A percentile compares a stretch with the other conserved stretches of the same genome.
phyloP scores from a whole-genome alignment of 1,284 basidiomycete genomes.

The Golubevia pallescens region DNA sequence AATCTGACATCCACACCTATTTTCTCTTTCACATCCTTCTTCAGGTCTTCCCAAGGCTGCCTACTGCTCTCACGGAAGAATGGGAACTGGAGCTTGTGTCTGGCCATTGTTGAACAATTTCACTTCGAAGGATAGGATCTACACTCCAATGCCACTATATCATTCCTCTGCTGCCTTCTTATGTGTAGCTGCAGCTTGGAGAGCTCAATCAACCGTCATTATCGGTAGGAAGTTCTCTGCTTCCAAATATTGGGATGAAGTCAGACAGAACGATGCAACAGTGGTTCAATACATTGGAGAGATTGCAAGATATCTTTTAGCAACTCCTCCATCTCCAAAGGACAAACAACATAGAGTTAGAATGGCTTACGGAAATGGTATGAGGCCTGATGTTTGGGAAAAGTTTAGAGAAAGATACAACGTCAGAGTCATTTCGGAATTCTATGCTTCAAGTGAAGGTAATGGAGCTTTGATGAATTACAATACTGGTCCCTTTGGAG shows the following conservation, averaged over 20 bases:
- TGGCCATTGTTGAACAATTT: constrained; percentile 45
- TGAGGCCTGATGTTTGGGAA: constrained; percentile 64
- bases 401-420: constrained; percentile 63
- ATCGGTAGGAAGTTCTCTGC: constrained; percentile 65
- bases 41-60: constrained; percentile 62
- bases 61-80: constrained; percentile 59
- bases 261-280: constrained; percentile 54
- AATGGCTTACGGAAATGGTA: constrained; percentile 65
- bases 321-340: constrained; percentile 46
- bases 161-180: constrained; percentile 57
- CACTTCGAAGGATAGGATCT: constrained; percentile 47
- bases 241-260: constrained; percentile 59
- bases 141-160: constrained; percentile 64
- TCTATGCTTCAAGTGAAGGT: constrained; percentile 63
- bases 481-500: constrained; percentile 59
- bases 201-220: constrained; percentile 54
- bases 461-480: constrained; percentile 59
- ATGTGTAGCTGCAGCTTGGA: constrained; percentile 51
- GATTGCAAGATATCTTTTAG: constrained; percentile 60
- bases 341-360: constrained; percentile 64
- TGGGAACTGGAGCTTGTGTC: constrained; percentile 40
- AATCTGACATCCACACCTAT: not conserved
- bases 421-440: constrained; percentile 55
- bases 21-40: not conserved
- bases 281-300: constrained; percentile 65